Base-by-base conservation (phyloP, 2,329 filamentous ascomycete species). In the Cryphonectria naterciae region DNA sequence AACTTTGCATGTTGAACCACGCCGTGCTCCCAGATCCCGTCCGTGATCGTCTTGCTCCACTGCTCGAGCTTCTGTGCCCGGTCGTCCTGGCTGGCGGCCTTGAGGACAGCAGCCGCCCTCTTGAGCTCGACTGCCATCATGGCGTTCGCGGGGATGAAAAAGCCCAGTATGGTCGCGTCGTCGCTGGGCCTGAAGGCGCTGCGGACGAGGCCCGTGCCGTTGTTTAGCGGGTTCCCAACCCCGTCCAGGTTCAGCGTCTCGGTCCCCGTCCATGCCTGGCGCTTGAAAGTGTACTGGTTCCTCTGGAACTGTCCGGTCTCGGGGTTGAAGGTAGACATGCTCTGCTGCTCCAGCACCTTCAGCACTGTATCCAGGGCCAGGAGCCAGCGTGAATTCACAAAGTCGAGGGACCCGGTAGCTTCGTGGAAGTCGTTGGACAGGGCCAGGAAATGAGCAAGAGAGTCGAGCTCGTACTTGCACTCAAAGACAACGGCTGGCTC, bases 391-490 rank as follows among this genome's bases (percentile, higher is more conserved):
- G 86, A 80, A 3, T 88, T 95, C 52, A 98, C 78, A 78, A 97
- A 98, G 1, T 92, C 91, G 0, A 87, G 92, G 0, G 93, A 95
- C 2, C 87, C 87, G 0, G 94, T 97, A 77, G 93, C 87, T 54
- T 92, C 89, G 81, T 96, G 87, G 81, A 97, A 98, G 75, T 97
- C 91, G 77, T 97, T 98, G 25, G 87, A 89, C 2, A 99, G 83
- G 0, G 92, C 90, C 7, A 99, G 86, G 80, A 99, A 99, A 78
- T 97, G 92, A 0, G 95, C 96, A 0, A 99, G 86, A 11, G 95
- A 98, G 82, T 99, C 96, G 32, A 99, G 89, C 83, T 99, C 96
- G 81, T 98, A 99, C 82, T 99, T 99, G 88, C 96, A 99, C 81
- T 99, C 96, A 75, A 98, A 99, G 4, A 99, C 96, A 65, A 91